Evolutionary conservation across 768 basidiomycete species (phyloP), one percentile per base, ranked within the genome.

Genomic region (Candolleomyces efflorescens): DNA sequence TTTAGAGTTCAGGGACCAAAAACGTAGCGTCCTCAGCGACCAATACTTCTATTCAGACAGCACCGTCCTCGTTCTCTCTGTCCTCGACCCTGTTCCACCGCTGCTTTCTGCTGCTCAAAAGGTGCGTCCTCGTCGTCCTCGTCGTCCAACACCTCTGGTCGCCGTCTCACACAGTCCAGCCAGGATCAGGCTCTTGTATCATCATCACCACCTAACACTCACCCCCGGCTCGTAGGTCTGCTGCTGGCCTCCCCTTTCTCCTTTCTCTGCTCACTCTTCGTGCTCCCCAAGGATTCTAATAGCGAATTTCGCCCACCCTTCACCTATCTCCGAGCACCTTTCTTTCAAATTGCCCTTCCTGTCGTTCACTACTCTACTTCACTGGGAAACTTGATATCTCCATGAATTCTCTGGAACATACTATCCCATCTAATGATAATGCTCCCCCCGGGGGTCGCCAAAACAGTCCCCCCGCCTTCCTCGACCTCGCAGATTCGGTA

Each of bases 401-500:
- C 80, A 90, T 91, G 90, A 87, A 76, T 73, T 74, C 77, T 74
- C 71, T 80, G 76, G 85, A 90, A 77, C 83, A 84, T 73, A 82
- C 83, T 85, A 87, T 73, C 76, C 75, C 80, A 70, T 79, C 84
- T 79, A 81, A 82, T 82, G 84, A 89, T 86, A 82, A 83, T 85
- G 72, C 82, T 67, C 67, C 83, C 70, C 76, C 82, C 53, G 87
- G 86, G 68, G 87, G 84, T 63, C 79, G 86, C 71, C 92, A 90
- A 78, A 88, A 89, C 67, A 93, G 88, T 73, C 92, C 92, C 18
- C 90, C 92, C 62, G 92, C 92, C 58, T 94, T 94, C 75, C 80
- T 94, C 75, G 92, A 94, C 79, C 85, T 94, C 66, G 92, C 92
- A 59, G 92, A 94, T 76, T 93, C 92, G 64, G 92, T 94, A 71